These are phyloP conservation scores for Trichoderma polysporum DNA, from an alignment of 2,329 filamentous ascomycete species.

Conservation along the genomic window DNA sequence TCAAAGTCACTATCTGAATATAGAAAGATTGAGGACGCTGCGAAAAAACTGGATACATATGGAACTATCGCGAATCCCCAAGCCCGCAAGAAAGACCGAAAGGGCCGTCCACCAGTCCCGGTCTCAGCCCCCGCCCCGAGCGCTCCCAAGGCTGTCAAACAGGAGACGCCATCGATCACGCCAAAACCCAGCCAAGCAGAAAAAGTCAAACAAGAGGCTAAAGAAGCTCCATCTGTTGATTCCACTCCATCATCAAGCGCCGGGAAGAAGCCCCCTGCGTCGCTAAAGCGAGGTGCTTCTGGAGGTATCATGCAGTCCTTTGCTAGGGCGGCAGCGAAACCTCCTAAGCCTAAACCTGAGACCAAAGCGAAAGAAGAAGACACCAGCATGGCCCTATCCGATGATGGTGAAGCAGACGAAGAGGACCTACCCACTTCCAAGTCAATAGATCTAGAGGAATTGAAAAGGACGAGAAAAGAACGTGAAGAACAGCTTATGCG, in stretches of 20 bases:
- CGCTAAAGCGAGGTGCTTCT: constrained; percentile 58
- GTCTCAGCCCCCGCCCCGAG: constrained; percentile 26
- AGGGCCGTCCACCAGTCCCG: constrained; percentile 31
- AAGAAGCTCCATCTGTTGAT: constrained; percentile 27
- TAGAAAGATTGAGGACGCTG: constrained; percentile 56
- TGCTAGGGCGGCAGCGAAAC: constrained; percentile 55
- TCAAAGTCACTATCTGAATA: constrained; percentile 61
- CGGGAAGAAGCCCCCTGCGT: constrained; percentile 36
- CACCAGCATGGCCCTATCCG: constrained; percentile 35
- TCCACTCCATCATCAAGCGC: constrained; percentile 30
- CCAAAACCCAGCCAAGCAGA: constrained; percentile 19
- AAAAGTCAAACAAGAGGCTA: constrained; percentile 36
- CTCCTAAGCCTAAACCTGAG: constrained; percentile 48
- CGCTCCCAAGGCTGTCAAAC: constrained; percentile 25
- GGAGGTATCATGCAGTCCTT: constrained; percentile 75
- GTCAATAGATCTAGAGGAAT: constrained; percentile 28
- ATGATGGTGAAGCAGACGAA: constrained; percentile 44
- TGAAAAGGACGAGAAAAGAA: constrained; percentile 35
- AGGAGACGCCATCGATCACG: neutral
- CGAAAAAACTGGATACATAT: constrained; percentile 60
- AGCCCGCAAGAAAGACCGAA: constrained; percentile 54
- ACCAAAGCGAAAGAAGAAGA: constrained; percentile 34
- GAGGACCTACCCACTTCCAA: constrained; percentile 34
- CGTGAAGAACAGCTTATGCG: constrained; percentile 40
- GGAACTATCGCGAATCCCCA: constrained; percentile 74